Conservation (phyloP, 1,284 basidiomycete genomes). For the Coriolopsis trogii region DNA sequence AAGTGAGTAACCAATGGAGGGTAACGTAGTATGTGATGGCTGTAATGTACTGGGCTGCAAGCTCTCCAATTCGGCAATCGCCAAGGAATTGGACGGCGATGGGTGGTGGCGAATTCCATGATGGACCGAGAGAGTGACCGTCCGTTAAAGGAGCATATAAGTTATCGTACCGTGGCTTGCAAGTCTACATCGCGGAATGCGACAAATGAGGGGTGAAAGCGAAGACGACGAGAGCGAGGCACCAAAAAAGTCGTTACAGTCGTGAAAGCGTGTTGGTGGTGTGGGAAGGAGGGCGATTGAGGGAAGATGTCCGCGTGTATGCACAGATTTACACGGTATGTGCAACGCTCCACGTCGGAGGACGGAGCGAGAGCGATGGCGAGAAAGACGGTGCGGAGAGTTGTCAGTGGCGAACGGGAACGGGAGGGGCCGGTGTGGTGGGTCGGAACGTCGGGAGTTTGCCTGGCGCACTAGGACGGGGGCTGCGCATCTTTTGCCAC, state of each 20-base stretch:
- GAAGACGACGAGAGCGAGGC: background rate
- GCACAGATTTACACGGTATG: constrained; percentile 2
- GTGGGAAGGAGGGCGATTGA: background rate
- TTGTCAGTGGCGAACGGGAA: constrained; percentile 16
- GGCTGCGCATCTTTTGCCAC: constrained; percentile 34
- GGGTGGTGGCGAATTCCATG: background rate
- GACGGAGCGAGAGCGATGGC: background rate
- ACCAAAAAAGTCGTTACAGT: constrained; percentile 11
- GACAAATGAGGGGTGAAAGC: background rate
- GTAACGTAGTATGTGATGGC: background rate
- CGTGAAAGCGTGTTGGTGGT: constrained; percentile 9
- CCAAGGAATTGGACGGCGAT: too few relatives aligned
- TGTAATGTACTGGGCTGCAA: background rate
- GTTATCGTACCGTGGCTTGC: constrained; percentile 12
- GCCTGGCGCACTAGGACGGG: constrained; percentile 21
- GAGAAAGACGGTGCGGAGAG: background rate
- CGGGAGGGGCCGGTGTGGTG: constrained; percentile 19
- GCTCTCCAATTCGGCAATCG: background rate
- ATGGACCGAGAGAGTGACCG: background rate
- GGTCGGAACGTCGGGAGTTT: constrained; percentile 18
- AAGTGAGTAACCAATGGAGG: too few relatives aligned
- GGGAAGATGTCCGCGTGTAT: background rate
- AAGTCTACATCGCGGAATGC: constrained; percentile 2
- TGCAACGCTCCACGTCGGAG: background rate
- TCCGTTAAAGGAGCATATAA: constrained; percentile 19